Base-by-base conservation (phyloP, 2,329 filamentous ascomycete genomes). In the Beauveria scarabaeidicola region DNA sequence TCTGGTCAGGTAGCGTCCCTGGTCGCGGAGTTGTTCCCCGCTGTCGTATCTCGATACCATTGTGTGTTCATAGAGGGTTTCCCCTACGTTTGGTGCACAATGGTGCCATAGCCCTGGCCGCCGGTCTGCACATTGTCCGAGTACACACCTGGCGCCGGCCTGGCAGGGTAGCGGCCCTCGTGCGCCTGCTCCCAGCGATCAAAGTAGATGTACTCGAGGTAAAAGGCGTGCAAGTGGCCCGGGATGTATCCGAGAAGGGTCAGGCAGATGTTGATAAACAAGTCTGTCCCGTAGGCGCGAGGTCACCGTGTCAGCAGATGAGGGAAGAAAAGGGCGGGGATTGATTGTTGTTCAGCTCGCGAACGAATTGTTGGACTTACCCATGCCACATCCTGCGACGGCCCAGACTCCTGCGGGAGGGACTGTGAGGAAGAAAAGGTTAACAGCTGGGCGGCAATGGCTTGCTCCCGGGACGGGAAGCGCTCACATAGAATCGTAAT, bases 201-300 rank as follows among this genome's bases (percentile, higher is more conserved):
- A 72, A 87, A 93, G 76, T 92, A 96, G 63, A 95, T 78, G 70
- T 91, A 95, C 73, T 91, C 85, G 62, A 91, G 65, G 70, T 92
- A 94, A 72, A 92, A 91, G 47, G 89, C 89, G 70, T 91, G 86
- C 46, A 93, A 82, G 65, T 91, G 86, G 8, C 89, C 90, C 0
- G 90, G 90, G 54, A 94, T 73, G 71, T 87, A 89, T n/a, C 85
- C 85, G 23, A 88, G 78, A 29, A 88, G 66, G 0, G 86, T 89
- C 63, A 89, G 73, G 64, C 81, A 78, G 66, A 89, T 81, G 70
- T 89, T 89, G 73, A 89, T 81, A 56, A 85, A 76, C 38, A 89
- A 72, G 67, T 89, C 86, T 66, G 74, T 71, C 46, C 25, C 32
- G 50, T 29, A 59, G 9, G 59, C 38, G 52, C 21, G 50, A 38